A percentile compares a stretch with the other conserved stretches of the same genome.
phyloP scores from a whole-genome alignment of 176 grass and related monocot species.

The Musa schizocarpa region DNA sequence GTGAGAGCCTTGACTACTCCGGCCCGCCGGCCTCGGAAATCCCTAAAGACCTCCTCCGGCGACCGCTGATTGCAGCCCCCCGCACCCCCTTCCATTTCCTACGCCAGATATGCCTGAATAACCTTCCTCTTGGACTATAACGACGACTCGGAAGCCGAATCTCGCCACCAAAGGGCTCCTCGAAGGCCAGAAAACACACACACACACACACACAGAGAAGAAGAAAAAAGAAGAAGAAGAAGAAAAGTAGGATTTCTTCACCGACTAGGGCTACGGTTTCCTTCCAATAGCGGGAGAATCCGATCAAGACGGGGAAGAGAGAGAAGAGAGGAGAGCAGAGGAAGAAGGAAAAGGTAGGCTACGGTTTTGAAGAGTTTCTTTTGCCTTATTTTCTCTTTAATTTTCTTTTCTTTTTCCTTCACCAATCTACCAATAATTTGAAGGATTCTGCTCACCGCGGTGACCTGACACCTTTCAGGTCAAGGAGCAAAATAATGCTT shows the following conservation, averaged over 20 bases:
- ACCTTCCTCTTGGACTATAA: neutral
- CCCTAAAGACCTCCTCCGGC: conserved; percentile 7
- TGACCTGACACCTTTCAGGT: too few species aligned
- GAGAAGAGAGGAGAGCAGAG: too few species aligned
- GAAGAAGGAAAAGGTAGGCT: too few species aligned
- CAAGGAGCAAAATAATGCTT: too few species aligned
- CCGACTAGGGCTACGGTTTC: neutral
- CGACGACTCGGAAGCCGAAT: neutral
- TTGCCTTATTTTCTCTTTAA: too few species aligned
- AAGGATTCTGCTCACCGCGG: too few species aligned
- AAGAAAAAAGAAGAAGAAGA: neutral
- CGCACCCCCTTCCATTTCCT: neutral
- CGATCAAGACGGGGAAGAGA: neutral
- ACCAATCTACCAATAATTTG: too few species aligned
- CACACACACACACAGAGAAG: too few species aligned
- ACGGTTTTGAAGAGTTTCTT: too few species aligned
- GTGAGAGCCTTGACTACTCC: conserved; percentile 6
- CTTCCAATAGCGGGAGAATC: neutral
- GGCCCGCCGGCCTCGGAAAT: conserved; percentile 10
- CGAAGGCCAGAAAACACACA: neutral
- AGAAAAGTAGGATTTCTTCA: neutral
- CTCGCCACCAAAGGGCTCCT: neutral
- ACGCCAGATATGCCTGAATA: too few species aligned
- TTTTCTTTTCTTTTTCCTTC: too few species aligned
- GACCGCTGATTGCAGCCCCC: neutral